Evolutionary conservation across 1,139 yeast genomes (phyloP).

Genomic region (Geotrichum cucujoidarum): DNA sequence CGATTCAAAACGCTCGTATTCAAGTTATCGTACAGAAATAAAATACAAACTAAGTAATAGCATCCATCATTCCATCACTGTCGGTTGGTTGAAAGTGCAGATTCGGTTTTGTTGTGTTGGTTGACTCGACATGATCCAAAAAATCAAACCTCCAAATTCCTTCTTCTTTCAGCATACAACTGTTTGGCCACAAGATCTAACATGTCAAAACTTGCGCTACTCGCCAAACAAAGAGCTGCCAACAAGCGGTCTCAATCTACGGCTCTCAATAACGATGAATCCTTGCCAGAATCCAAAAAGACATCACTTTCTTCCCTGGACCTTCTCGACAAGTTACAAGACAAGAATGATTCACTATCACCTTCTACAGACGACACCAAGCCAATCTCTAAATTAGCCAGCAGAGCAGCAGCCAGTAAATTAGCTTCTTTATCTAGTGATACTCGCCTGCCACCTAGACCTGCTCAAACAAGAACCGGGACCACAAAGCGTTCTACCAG

Average conservation of each 20-base stretch:
- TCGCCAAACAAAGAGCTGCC: constrained; percentile 19
- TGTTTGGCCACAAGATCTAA: too few species aligned
- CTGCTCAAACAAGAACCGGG: neutral
- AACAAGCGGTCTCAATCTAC: constrained; percentile 12
- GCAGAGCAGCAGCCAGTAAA: constrained; percentile 6
- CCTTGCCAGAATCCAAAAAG: constrained; percentile 8
- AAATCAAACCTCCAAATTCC: neutral
- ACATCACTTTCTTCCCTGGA: constrained; percentile 12
- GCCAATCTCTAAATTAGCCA: constrained; percentile 9
- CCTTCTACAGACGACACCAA: neutral
- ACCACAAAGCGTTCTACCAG: neutral
- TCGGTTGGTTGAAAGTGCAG: too few species aligned
- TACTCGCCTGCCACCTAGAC: neutral
- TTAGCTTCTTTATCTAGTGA: neutral
- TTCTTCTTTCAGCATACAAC: neutral
- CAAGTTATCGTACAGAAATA: too few species aligned
- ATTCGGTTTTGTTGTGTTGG: neutral
- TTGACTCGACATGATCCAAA: neutral
- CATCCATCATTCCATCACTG: too few species aligned
- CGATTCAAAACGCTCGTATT: too few species aligned
- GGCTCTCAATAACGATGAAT: constrained; percentile 1
- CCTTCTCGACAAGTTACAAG: constrained; percentile 14
- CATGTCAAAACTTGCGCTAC: constrained; percentile 20
- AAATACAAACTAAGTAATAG: too few species aligned
- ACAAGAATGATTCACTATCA: constrained; percentile 1